Percentiles rank a stretch among this genome's conserved stretches.
Conservation (phyloP, 78 protist genomes). For the Diacronema lutheri region DNA sequence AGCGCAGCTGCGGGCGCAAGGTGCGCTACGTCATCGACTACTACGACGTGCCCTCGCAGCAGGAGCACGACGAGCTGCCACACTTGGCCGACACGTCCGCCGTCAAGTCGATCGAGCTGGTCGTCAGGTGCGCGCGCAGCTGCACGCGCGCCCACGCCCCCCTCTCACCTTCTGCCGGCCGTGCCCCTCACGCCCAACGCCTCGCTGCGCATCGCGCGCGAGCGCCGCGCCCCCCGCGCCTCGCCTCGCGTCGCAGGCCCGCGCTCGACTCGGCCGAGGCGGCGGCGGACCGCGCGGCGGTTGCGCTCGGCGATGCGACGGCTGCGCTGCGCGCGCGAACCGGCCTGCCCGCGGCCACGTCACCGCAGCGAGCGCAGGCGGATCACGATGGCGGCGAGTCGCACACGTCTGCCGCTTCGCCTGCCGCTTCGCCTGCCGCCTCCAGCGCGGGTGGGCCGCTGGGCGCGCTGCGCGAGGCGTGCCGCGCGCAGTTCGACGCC, state of each 20-base stretch:
- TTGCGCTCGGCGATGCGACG: not conserved
- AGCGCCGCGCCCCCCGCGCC: not conserved
- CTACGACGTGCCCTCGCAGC: conserved; percentile 4
- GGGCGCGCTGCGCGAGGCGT: not conserved
- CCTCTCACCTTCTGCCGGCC: too few species aligned
- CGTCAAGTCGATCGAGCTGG: not conserved
- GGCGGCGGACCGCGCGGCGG: not conserved
- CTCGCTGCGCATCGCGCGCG: not conserved
- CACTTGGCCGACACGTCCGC: not conserved
- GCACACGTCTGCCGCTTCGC: not conserved
- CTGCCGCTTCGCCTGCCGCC: too few species aligned
- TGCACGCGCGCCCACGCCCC: not conserved
- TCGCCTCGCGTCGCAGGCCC: not conserved
- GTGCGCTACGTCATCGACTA: conserved; percentile 47
- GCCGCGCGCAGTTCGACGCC: not conserved
- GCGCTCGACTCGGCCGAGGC: not conserved
- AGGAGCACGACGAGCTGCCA: not conserved
- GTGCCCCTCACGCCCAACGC: not conserved
- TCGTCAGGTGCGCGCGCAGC: not conserved
- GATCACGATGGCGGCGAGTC: not conserved
- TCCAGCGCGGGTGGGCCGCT: not conserved
- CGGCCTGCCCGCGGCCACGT: not conserved
- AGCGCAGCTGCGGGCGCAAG: not conserved
- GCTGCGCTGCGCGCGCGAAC: too few species aligned
- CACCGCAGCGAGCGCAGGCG: not conserved